Evolutionary conservation across 2,329 filamentous ascomycete genomes (phyloP).

Genomic region (Pyricularia sp.): DNA sequence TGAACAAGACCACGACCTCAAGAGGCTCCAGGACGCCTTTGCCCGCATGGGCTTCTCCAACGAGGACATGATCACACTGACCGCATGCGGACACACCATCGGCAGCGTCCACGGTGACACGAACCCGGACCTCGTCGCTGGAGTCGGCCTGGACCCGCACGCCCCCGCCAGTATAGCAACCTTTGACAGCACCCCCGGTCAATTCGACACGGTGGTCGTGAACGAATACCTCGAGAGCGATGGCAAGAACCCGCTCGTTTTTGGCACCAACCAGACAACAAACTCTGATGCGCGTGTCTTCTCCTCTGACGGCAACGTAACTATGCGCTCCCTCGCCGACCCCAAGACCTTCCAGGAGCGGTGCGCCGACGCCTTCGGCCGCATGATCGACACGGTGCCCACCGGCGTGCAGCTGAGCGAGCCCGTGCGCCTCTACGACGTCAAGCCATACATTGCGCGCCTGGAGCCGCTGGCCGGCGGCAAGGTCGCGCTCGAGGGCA

Average conservation of each 20-base stretch:
- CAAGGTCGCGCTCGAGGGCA: constrained; percentile 39
- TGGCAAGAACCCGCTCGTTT: constrained; percentile 45
- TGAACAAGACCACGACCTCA: constrained; percentile 43
- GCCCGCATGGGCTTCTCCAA: constrained; percentile 45
- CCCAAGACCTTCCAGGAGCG: constrained; percentile 31
- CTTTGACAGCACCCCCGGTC: constrained; percentile 37
- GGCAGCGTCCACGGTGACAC: constrained; percentile 47
- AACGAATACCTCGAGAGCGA: constrained; percentile 45
- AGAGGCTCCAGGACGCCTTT: constrained; percentile 45
- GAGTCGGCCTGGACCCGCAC: constrained; percentile 26
- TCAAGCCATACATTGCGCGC: constrained; percentile 46
- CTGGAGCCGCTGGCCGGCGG: constrained; percentile 36
- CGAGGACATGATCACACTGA: constrained; percentile 49
- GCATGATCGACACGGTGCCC: constrained; percentile 54
- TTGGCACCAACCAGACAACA: constrained; percentile 36
- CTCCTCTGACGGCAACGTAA: constrained; percentile 38
- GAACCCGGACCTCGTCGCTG: constrained; percentile 23
- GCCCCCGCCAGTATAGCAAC: constrained; percentile 15
- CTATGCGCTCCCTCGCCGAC: constrained; percentile 37
- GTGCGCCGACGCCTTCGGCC: constrained; percentile 43
- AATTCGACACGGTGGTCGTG: constrained; percentile 47
- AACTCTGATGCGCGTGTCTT: constrained; percentile 36
- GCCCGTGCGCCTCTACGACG: constrained; percentile 43
- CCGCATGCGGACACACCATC: constrained; percentile 52
- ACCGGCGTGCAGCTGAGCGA: constrained; percentile 35